phyloP scores from a whole-genome alignment of 1,284 basidiomycete genomes.

The Melampsora americana region DNA sequence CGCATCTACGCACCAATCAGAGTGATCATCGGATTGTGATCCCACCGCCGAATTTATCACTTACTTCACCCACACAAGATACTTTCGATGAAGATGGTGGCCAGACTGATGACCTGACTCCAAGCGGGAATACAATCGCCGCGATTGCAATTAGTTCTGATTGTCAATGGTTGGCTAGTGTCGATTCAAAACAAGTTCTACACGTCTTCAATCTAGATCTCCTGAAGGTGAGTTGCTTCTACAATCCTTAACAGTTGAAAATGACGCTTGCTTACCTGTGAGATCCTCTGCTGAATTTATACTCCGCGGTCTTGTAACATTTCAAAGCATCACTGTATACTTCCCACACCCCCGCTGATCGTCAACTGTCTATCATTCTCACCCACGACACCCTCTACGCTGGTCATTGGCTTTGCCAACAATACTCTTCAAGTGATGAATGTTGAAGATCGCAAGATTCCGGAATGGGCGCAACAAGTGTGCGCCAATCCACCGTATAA shows the following conservation, averaged over 20 bases:
- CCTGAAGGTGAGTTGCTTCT: slow-evolving; percentile 61
- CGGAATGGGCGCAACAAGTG: slow-evolving; percentile 7
- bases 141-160: slow-evolving; percentile 75
- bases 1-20: slow-evolving; percentile 44
- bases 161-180: slow-evolving; percentile 85
- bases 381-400: not conserved
- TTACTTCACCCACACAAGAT: not conserved
- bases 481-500: not conserved
- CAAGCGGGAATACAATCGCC: slow-evolving; percentile 54
- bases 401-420: slow-evolving; percentile 31
- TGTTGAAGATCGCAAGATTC: slow-evolving; percentile 19
- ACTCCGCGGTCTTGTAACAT: not conserved
- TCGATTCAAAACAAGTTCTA: slow-evolving; percentile 70
- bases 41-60: slow-evolving; percentile 8
- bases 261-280: not conserved
- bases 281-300: not conserved
- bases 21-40: slow-evolving; percentile 46
- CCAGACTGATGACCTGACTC: not conserved
- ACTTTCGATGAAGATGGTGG: not conserved
- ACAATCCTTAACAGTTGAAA: not conserved
- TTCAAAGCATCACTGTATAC: slow-evolving; percentile 31
- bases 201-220: slow-evolving; percentile 88
- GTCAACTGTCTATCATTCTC: slow-evolving; percentile 28
- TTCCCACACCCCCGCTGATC: not conserved
- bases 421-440: slow-evolving; percentile 30